Base-by-base conservation (phyloP, 345 rosid genomes). In the Ceriops decandra region DNA sequence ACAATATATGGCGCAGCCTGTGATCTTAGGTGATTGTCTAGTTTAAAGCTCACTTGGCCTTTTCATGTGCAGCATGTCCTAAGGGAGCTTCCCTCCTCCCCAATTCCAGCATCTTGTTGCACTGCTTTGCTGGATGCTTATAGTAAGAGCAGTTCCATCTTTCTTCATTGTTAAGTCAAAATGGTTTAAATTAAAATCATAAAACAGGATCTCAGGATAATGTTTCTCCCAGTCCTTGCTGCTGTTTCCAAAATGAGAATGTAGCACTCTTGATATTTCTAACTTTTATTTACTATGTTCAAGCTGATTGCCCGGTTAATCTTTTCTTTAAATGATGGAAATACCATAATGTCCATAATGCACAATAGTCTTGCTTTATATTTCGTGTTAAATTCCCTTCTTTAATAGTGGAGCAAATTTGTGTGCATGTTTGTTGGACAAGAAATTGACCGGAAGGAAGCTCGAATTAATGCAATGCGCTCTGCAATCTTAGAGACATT, bases 91-190 rank as follows among this genome's bases (percentile, higher is more conserved):
- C 99, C 99, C 28, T 95, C 99, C 59, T 95, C 97, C 58, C 99
- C 99, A 59, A 97, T 95, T 78, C 93, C 99, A 49, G 97, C 91
- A 71, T 89, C 99, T 68, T 91, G 97, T 80, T 95, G 99, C 73
- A 87, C 96, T 77, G 97, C 96, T 56, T 81, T 95, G 80, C 80
- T 95, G 77, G 99, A 91, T 84, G 97, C 99, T 70, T 87, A 90
- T 79, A 88, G 99, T 95, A 80, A 81, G 96, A 80, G 73, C 56
- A 60, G 17, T 68, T 70, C 21, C 75, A 16, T 75, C 28, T 56
- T 27, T 56, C 28, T 42, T 42, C 17, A 15, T 42, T 11, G 49
- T 42, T 42, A 42, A 13, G 16, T 13, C 17, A 42, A 42, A 42
- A 42, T 42, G 5, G 49, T 42, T 42, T 42, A 42, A 42, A 42